Base-by-base conservation (phyloP, 805 yeast genomes). In the Ogataea pignaliae region DNA sequence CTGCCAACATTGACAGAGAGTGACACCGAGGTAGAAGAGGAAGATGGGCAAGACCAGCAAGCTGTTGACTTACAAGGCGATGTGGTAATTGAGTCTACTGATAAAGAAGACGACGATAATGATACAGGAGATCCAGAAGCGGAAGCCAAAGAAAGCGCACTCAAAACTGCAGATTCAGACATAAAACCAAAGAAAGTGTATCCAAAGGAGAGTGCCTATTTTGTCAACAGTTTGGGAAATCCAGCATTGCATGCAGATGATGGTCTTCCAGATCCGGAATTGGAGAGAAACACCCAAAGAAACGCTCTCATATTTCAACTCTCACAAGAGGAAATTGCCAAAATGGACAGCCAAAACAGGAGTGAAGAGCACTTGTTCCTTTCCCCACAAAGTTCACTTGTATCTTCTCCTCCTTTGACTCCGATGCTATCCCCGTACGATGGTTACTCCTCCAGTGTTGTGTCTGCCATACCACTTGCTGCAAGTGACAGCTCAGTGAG, bases 301-400 rank as follows among this genome's bases (percentile, higher is more conserved):
- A 64, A 64, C 42, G 55, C 68, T 2, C 36, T 59, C 43, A 44
- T 60, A 45, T 64, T 59, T 39, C 58, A 56, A 2, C 36, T 57
- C 3, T 47, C 59, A 2, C 43, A 47, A 16, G 53, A 51, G 28
- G 57, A 55, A 18, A 26, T 50, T 15, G 42, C 43, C 35, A 36
- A 40, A 31, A 32, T 53, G 33, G 54, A 46, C 3, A 33, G 39
- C n/a, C 10, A 28, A 29, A 42, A 41, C 32, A 45, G 37, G 5
- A 36, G 33, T 15, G 40, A 45, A 0, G 60, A 52, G 14, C 48
- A 55, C 10, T 30, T 51, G 39, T n/a, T 52, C 41, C 31, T 45
- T 35, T 55, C 61, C 7, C 56, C 57, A 16, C 34, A 41, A 12
- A 6, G 16, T 15, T 41, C 43, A 6, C 21, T 6, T 3, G 9